phyloP scores from a whole-genome alignment of 169 alveolate genomes.

The Theileria sp. region DNA sequence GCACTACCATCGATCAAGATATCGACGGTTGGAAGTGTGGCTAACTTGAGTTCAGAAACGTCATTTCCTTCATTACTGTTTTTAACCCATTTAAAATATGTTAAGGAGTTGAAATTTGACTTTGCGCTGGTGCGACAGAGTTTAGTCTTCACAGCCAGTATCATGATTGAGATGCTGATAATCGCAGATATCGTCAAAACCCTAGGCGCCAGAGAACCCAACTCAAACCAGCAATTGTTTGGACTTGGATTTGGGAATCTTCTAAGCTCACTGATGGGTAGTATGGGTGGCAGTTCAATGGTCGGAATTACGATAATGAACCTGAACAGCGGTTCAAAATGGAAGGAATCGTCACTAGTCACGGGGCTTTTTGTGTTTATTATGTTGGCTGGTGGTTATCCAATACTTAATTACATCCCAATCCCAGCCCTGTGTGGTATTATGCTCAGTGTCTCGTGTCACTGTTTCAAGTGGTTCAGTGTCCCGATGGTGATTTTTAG shows the following conservation, averaged over 20 bases:
- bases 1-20: slow-evolving; percentile 61
- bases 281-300: slow-evolving; percentile 80
- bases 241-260: slow-evolving; percentile 75
- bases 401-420: slow-evolving; percentile 77
- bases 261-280: slow-evolving; percentile 72
- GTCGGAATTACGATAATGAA: slow-evolving; percentile 79
- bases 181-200: slow-evolving; percentile 77
- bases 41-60: slow-evolving; percentile 67
- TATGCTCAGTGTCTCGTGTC: slow-evolving; percentile 77
- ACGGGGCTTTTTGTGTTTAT: slow-evolving; percentile 70
- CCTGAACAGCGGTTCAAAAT: slow-evolving; percentile 76
- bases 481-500: slow-evolving; percentile 76
- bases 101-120: slow-evolving; percentile 57
- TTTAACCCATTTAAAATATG: slow-evolving; percentile 39
- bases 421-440: slow-evolving; percentile 78
- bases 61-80: slow-evolving; percentile 66
- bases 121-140: slow-evolving; percentile 58
- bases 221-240: slow-evolving; percentile 75
- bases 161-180: slow-evolving; percentile 73
- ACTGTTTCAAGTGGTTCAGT: slow-evolving; percentile 83
- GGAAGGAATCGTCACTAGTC: slow-evolving; percentile 77
- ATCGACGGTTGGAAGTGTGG: slow-evolving; percentile 74
- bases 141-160: slow-evolving; percentile 62
- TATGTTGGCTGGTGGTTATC: slow-evolving; percentile 74
- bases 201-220: slow-evolving; percentile 71